A percentile compares a stretch with the other conserved stretches of the same genome.
Conservation (phyloP, 2,329 filamentous ascomycete genomes). For the Pseudocercospora fijiensis region DNA sequence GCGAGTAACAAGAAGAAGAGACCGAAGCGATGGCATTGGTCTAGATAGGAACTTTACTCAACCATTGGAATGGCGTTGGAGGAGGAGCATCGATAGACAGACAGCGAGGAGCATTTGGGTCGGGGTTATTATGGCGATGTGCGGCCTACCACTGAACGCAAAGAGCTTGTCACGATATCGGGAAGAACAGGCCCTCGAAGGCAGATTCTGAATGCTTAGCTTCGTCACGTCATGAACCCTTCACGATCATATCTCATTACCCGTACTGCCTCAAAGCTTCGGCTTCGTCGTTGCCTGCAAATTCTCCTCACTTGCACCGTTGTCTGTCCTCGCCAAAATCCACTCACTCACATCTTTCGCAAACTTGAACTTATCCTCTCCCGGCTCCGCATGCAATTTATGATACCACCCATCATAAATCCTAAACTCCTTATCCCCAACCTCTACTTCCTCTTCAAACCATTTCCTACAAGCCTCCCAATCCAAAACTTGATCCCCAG, state of each 20-base stretch:
- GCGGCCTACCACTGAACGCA: not conserved
- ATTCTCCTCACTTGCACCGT: not conserved
- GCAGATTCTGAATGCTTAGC: not conserved
- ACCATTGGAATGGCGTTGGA: not conserved
- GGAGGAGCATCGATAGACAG: not conserved
- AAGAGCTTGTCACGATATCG: not conserved
- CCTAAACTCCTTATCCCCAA: slow-evolving; percentile 69
- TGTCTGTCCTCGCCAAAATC: slow-evolving; percentile 34
- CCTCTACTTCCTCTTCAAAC: slow-evolving; percentile 53
- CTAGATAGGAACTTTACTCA: slow-evolving; percentile 9
- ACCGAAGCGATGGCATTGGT: slow-evolving; percentile 18
- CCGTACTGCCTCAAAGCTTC: slow-evolving; percentile 19
- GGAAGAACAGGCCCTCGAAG: not conserved
- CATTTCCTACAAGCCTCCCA: slow-evolving; percentile 65
- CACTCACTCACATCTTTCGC: slow-evolving; percentile 38
- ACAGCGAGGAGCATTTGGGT: not conserved
- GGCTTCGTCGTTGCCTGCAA: slow-evolving; percentile 8
- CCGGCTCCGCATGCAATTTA: slow-evolving; percentile 51
- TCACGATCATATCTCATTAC: not conserved
- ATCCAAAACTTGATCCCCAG: slow-evolving; percentile 67
- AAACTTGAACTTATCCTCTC: slow-evolving; percentile 38
- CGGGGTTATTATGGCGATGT: not conserved
- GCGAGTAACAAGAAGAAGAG: slow-evolving; percentile 17
- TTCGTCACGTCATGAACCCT: not conserved
- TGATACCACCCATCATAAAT: slow-evolving; percentile 77